Evolutionary conservation across 2,329 filamentous ascomycete genomes (phyloP), one percentile per base, ranked within the genome.

Genomic region (Elsinoe necatrix): DNA sequence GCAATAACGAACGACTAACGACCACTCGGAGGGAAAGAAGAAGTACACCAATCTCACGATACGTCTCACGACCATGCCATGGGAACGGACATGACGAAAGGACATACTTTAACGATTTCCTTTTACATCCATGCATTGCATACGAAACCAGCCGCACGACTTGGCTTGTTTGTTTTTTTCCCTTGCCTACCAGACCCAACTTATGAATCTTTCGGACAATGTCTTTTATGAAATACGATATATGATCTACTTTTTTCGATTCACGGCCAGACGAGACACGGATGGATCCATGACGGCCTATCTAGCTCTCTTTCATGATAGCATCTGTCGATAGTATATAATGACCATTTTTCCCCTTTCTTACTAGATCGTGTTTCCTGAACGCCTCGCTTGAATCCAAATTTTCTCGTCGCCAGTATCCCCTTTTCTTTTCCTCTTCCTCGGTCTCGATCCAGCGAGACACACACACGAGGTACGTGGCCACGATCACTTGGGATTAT

Each of bases 401-500:
- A 31, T 3, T n/a, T n/a, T n/a, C 18, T n/a, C 41, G n/a, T 11
- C 4, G 5, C 12, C 16, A 43, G 7, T 4, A 1, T 31, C 23
- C 16, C 45, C 31, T 21, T 25, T 9, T 29, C 27, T 29, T 29
- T 21, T 25, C 31, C 34, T 52, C 48, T 14, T 39, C 4, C 20
- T 8, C 48, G 3, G 25, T 21, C 16, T 21, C 8, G 41, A 23
- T n/a, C 41, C 41, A n/a, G 41, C 23, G 20, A 21, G 27, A 31
- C 47, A 34, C 47, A 23, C 21, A 21, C 3, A 12, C n/a, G n/a
- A n/a, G n/a, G n/a, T n/a, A n/a, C n/a, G n/a, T n/a, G n/a, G n/a
- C n/a, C n/a, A n/a, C n/a, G 20, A 31, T 35, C 25, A 42, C 52
- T 31, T 42, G 3, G 54, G 54, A 60, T 67, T 67, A 74, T 97